These are phyloP conservation scores for Rhizopogon vinicolor DNA, from an alignment of 768 basidiomycete genomes.

Conservation along the genomic window DNA sequence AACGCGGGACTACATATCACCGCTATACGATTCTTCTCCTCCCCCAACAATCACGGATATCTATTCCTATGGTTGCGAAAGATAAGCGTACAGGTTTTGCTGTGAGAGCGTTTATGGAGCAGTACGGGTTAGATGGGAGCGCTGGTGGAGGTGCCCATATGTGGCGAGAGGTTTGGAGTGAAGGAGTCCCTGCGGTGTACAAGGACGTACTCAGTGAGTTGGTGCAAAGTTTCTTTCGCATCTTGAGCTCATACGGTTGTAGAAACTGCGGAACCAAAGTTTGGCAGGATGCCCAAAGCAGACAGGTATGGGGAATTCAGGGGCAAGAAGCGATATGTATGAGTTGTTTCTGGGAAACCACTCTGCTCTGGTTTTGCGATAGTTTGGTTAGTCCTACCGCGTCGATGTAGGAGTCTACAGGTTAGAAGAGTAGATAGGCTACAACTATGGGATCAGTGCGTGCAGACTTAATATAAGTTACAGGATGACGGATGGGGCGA, in stretches of 20 bases:
- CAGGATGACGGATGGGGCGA: too few relatives aligned
- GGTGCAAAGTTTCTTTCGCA: neutral
- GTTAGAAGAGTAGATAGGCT: too few relatives aligned
- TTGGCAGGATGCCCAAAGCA: slow-evolving; percentile 23
- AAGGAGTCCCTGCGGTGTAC: slow-evolving; percentile 63
- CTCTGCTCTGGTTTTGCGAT: too few relatives aligned
- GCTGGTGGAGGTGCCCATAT: slow-evolving; percentile 74
- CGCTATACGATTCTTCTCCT: slow-evolving; percentile 80
- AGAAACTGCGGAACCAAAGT: slow-evolving; percentile 20
- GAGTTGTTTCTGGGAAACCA: neutral
- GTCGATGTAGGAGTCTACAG: too few relatives aligned
- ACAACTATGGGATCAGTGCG: too few relatives aligned
- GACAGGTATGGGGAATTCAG: slow-evolving; percentile 25
- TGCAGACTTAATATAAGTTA: too few relatives aligned
- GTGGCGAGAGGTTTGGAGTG: slow-evolving; percentile 79
- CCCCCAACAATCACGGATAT: slow-evolving; percentile 50
- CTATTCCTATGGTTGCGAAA: slow-evolving; percentile 43
- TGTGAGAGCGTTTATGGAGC: slow-evolving; percentile 55
- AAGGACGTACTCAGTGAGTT: slow-evolving; percentile 61
- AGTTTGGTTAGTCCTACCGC: too few relatives aligned
- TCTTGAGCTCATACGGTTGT: neutral
- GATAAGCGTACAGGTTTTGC: slow-evolving; percentile 56
- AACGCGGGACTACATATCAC: slow-evolving; percentile 85
- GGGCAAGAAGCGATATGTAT: slow-evolving; percentile 25
- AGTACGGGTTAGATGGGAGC: slow-evolving; percentile 48